phyloP scores from a whole-genome alignment of 352 stramenopile genomes.

The Pythium apleroticum region DNA sequence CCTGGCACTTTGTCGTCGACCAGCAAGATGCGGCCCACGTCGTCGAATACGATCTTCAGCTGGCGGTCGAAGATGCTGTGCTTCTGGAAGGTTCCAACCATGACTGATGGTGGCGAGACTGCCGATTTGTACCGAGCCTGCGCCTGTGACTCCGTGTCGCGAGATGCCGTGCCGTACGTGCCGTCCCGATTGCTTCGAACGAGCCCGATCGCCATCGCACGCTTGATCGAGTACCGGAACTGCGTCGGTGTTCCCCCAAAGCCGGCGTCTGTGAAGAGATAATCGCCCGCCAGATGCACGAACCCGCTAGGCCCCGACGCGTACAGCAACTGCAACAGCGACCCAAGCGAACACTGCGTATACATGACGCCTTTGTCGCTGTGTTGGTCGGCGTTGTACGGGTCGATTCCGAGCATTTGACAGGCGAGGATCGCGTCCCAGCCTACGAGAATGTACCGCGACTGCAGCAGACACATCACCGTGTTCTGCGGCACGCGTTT shows the following conservation, averaged over 20 bases:
- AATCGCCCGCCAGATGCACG: conserved; percentile 49
- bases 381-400: conserved; percentile 28
- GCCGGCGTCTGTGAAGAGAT: conserved; percentile 45
- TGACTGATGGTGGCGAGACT: not conserved
- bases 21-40: conserved; percentile 38
- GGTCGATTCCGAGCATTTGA: conserved; percentile 52
- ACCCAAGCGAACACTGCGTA: conserved; percentile 44
- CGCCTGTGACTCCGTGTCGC: not conserved
- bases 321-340: conserved; percentile 51
- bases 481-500: conserved; percentile 47
- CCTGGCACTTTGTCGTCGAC: conserved; percentile 39
- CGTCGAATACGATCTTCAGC: conserved; percentile 32
- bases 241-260: conserved; percentile 35
- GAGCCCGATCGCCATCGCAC: conserved; percentile 40
- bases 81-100: not conserved
- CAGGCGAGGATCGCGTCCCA: conserved; percentile 46
- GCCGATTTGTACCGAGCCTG: not conserved
- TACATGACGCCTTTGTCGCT: conserved; percentile 23
- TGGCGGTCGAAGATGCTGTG: conserved; percentile 16
- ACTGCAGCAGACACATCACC: conserved; percentile 43
- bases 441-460: conserved; percentile 51
- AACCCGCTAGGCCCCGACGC: conserved; percentile 48
- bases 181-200: conserved; percentile 20
- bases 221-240: conserved; percentile 40
- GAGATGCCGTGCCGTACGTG: conserved; percentile 8